phyloP scores from a whole-genome alignment of 1,284 basidiomycete genomes.

The Meripilus lineatus region DNA sequence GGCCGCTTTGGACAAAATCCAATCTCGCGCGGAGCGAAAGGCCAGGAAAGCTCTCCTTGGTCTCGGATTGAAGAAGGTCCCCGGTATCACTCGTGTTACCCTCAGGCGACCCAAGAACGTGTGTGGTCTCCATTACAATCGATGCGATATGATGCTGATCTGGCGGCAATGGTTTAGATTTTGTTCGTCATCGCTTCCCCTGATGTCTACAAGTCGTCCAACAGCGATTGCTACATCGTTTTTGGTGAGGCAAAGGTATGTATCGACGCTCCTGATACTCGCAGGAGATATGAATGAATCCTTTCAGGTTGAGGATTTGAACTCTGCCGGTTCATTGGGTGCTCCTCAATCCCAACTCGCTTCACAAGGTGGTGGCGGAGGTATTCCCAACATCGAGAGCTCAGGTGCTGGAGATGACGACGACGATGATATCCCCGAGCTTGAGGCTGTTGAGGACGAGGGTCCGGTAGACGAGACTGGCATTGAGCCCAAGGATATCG shows the following conservation, averaged over 20 bases:
- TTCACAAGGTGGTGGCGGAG: slow-evolving; percentile 43
- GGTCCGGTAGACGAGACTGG: slow-evolving; percentile 75
- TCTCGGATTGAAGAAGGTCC: slow-evolving; percentile 88
- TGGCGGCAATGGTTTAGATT: slow-evolving; percentile 42
- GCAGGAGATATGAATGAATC: slow-evolving; percentile 1
- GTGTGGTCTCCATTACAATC: slow-evolving; percentile 24
- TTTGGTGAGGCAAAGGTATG: slow-evolving; percentile 94
- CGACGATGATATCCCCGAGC: slow-evolving; percentile 77
- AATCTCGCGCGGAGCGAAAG: slow-evolving; percentile 89
- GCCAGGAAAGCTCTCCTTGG: slow-evolving; percentile 85
- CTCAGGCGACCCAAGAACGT: slow-evolving; percentile 94
- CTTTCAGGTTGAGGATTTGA: slow-evolving; percentile 86
- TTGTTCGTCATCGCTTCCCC: slow-evolving; percentile 92
- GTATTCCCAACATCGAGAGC: slow-evolving; percentile 49
- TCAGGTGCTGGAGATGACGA: slow-evolving; percentile 54
- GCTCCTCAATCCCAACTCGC: slow-evolving; percentile 86
- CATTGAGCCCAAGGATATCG: slow-evolving; percentile 92
- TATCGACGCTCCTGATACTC: not conserved
- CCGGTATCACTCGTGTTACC: slow-evolving; percentile 92
- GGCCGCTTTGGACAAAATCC: slow-evolving; percentile 87
- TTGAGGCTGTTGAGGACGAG: slow-evolving; percentile 77
- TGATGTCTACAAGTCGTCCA: slow-evolving; percentile 97
- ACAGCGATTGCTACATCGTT: slow-evolving; percentile 98
- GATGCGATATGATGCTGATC: not conserved
- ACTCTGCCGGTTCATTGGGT: slow-evolving; percentile 76